Conservation (phyloP, 1,284 basidiomycete species). For the Fomitiporia mediterranea region DNA sequence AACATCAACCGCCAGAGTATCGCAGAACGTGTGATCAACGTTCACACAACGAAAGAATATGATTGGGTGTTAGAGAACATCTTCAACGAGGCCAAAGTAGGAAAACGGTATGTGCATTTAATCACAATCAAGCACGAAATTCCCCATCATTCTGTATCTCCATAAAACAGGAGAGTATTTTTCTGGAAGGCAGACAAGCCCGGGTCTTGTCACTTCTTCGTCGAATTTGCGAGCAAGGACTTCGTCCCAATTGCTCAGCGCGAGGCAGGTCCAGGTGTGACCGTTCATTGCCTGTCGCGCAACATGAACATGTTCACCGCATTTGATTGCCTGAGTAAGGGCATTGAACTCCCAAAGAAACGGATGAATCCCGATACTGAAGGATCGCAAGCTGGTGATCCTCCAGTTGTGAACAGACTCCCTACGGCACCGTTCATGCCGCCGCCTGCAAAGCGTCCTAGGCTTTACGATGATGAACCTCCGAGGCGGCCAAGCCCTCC, state of each 20-base stretch:
- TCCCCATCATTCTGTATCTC: background rate
- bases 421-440: too few relatives aligned
- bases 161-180: background rate
- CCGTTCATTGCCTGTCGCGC: constrained; percentile 12
- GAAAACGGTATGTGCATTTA: constrained; percentile 5
- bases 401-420: background rate
- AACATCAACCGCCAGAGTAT: background rate
- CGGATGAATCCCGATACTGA: constrained; percentile 2
- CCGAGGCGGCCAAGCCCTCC: background rate
- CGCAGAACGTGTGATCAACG: constrained; percentile 15
- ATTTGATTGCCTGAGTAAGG: constrained; percentile 13
- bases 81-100: constrained; percentile 8
- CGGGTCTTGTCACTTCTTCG: constrained; percentile 15
- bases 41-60: constrained; percentile 13
- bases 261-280: constrained; percentile 7
- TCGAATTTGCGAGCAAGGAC: constrained; percentile 17
- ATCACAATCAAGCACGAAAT: background rate
- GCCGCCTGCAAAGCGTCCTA: constrained; percentile 8
- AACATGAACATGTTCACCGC: constrained; percentile 15
- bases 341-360: constrained; percentile 10
- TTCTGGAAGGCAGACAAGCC: constrained; percentile 18
- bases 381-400: background rate
- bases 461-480: constrained; percentile 3
- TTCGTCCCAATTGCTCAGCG: constrained; percentile 11
- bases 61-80: constrained; percentile 9